A percentile compares a stretch with the other conserved stretches of the same genome.
These are phyloP conservation scores for Podochytrium sp. DNA, from an alignment of 192 early-diverging fungal genomes.

Conservation along the genomic window DNA sequence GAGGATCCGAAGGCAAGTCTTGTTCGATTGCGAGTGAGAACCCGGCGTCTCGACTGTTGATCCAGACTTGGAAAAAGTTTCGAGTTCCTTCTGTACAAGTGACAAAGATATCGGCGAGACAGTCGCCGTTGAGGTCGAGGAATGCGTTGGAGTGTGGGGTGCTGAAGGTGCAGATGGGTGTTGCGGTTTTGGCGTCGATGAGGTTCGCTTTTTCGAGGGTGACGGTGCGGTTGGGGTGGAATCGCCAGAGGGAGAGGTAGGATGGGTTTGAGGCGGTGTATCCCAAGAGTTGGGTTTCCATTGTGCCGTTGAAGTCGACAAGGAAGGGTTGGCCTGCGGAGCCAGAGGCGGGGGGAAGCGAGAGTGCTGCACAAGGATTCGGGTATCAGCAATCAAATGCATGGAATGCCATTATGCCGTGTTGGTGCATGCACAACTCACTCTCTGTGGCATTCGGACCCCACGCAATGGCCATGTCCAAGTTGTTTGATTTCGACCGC, in stretches of 20 bases:
- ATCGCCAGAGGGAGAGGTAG: constrained; percentile 30
- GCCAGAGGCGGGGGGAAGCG: background rate
- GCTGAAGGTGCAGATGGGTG: constrained; percentile 64
- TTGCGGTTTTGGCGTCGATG: background rate
- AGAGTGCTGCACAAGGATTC: constrained; percentile 7
- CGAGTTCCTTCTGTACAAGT: constrained; percentile 73
- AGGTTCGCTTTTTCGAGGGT: constrained; percentile 33
- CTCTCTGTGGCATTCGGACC: background rate
- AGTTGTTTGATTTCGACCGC: background rate
- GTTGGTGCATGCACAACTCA: background rate
- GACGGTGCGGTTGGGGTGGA: constrained; percentile 14
- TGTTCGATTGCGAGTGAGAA: constrained; percentile 48
- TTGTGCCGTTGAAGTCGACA: constrained; percentile 64
- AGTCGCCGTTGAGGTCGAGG: constrained; percentile 92
- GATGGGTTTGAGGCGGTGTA: constrained; percentile 8
- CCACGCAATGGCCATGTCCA: background rate
- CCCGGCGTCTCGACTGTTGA: constrained; percentile 19
- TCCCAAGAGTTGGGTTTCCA: constrained; percentile 65
- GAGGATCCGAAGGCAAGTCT: constrained; percentile 60
- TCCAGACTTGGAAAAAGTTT: constrained; percentile 55
- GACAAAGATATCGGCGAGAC: constrained; percentile 64
- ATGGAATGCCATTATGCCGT: background rate
- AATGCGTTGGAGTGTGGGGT: constrained; percentile 91
- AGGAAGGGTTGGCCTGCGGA: constrained; percentile 60
- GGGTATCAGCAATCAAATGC: constrained; percentile 10